These are phyloP conservation scores for Diaporthe velutina DNA, from an alignment of 2,329 filamentous ascomycete genomes.

Conservation along the genomic window DNA sequence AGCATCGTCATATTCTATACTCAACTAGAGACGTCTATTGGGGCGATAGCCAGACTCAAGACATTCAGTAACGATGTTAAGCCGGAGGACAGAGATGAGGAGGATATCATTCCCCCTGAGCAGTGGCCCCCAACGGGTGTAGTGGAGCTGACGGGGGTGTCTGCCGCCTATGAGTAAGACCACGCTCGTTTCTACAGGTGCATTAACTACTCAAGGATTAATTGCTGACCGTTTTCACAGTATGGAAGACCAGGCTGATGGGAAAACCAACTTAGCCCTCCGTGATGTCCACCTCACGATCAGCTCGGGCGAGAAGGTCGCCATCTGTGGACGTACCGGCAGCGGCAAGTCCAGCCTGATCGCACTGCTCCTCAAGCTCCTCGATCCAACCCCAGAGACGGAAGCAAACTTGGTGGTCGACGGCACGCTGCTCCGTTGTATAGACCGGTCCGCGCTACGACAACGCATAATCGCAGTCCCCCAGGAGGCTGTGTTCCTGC, in stretches of 20 bases:
- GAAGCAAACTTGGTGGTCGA: slow-evolving; percentile 57
- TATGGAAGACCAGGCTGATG: background rate
- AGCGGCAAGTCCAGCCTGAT: slow-evolving; percentile 60
- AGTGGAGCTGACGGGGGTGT: slow-evolving; percentile 44
- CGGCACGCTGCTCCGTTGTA: slow-evolving; percentile 48
- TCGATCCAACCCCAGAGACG: slow-evolving; percentile 52
- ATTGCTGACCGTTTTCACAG: background rate
- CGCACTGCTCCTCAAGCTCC: slow-evolving; percentile 54
- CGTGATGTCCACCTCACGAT: slow-evolving; percentile 48
- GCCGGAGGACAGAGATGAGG: slow-evolving; percentile 47
- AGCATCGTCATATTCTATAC: slow-evolving; percentile 51
- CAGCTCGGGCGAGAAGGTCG: slow-evolving; percentile 51
- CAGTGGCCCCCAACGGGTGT: slow-evolving; percentile 44
- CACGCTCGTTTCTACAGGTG: background rate
- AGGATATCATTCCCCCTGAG: slow-evolving; percentile 44
- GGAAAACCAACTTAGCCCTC: slow-evolving; percentile 41
- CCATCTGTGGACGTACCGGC: slow-evolving; percentile 59
- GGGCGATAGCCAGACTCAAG: slow-evolving; percentile 53
- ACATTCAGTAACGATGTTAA: slow-evolving; percentile 45
- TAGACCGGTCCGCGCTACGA: slow-evolving; percentile 59
- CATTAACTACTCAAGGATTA: too few relatives aligned
- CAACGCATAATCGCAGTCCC: slow-evolving; percentile 64
- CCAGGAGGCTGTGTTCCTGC: slow-evolving; percentile 67
- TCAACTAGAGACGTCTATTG: slow-evolving; percentile 49
- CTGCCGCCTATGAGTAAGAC: slow-evolving; percentile 45